These are phyloP conservation scores for Naumovozyma dairenensis DNA, from an alignment of 805 yeast species.

Conservation along the genomic window DNA sequence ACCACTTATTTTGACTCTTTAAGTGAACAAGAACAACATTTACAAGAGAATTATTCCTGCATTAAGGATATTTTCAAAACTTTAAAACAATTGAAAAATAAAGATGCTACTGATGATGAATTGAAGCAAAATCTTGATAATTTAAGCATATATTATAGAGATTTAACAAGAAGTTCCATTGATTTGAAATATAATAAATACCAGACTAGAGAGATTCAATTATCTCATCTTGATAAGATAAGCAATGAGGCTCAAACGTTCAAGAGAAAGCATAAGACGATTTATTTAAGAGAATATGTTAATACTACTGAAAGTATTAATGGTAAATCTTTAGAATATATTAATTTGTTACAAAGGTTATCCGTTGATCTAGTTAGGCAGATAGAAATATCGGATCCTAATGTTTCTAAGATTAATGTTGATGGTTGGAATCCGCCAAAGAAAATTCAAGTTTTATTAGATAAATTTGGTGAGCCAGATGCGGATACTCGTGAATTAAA, in stretches of 20 bases:
- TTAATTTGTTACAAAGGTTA: constrained; percentile 19
- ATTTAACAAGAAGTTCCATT: constrained; percentile 8
- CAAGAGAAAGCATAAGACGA: constrained; percentile 3
- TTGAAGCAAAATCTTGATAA: constrained; percentile 7
- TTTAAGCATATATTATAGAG: constrained; percentile 9
- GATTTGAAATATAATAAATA: constrained; percentile 18
- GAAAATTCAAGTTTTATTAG: constrained; percentile 14
- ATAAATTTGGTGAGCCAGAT: constrained; percentile 10
- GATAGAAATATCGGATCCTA: constrained; percentile 16
- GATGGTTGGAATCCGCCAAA: constrained; percentile 19
- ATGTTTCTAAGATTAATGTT: constrained; percentile 12
- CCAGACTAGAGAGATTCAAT: constrained; percentile 14
- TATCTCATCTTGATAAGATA: constrained; percentile 1
- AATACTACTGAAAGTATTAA: constrained; percentile 12
- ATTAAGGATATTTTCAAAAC: constrained; percentile 9
- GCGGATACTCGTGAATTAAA: constrained; percentile 10
- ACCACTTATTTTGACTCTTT: constrained; percentile 18
- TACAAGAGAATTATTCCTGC: constrained; percentile 15
- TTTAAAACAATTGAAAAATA: constrained; percentile 10
- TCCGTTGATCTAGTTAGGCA: constrained; percentile 23
- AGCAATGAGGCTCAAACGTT: constrained; percentile 1
- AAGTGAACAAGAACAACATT: constrained; percentile 19
- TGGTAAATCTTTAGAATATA: constrained; percentile 15
- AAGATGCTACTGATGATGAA: constrained; percentile 11
- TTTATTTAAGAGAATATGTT: constrained; percentile 13